phyloP scores from a whole-genome alignment of 1,284 basidiomycete genomes.

The Ustanciosporium gigantosporum region DNA sequence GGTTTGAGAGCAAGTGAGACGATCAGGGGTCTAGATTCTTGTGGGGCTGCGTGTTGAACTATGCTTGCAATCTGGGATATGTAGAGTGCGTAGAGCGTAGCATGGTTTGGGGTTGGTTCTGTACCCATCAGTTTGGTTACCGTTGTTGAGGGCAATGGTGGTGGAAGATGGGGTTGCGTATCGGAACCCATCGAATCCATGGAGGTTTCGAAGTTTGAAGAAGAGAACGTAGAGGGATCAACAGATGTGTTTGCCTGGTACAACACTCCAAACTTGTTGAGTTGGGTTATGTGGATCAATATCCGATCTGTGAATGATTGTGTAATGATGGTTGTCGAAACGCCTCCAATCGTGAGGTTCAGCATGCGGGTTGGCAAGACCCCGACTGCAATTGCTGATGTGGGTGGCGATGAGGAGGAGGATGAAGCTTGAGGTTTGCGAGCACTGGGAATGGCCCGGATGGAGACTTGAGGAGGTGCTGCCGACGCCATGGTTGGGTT shows the following conservation, averaged over 20 bases:
- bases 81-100: constrained; percentile 78
- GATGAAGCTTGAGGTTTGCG: too few species aligned
- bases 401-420: too few species aligned
- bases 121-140: constrained; percentile 77
- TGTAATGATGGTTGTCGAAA: constrained; percentile 24
- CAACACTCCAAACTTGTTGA: constrained; percentile 37
- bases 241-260: constrained; percentile 21
- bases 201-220: not conserved
- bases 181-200: not conserved
- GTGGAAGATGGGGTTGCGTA: constrained; percentile 57
- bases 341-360: constrained; percentile 4
- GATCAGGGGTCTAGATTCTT: constrained; percentile 23
- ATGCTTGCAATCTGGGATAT: constrained; percentile 82
- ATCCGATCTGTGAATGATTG: constrained; percentile 41
- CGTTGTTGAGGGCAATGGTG: constrained; percentile 73
- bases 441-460: too few species aligned
- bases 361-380: constrained; percentile 8
- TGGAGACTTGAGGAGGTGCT: too few species aligned
- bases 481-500: too few species aligned
- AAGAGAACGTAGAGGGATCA: not conserved
- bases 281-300: constrained; percentile 44
- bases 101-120: constrained; percentile 67
- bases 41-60: constrained; percentile 67
- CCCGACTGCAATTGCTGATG: too few species aligned
- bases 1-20: constrained; percentile 29